Conservation (phyloP, 345 rosid genomes). For the Clarkia xantiana region DNA sequence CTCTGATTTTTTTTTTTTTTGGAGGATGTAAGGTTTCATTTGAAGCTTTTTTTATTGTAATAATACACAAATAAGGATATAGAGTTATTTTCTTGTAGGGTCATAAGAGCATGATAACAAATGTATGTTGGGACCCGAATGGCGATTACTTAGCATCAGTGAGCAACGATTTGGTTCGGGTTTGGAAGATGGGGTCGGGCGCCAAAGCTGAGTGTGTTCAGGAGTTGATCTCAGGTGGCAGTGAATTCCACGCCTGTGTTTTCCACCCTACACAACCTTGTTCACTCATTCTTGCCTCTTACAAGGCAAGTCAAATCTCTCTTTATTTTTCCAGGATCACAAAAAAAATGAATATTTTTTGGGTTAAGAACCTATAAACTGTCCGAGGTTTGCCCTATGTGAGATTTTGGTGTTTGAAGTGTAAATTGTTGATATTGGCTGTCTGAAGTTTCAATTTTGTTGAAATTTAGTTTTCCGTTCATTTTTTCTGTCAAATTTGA, state of each 20-base stretch:
- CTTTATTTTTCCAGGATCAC: neutral
- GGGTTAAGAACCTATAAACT: too few species aligned
- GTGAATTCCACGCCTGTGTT: constrained; percentile 27
- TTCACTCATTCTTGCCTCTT: constrained; percentile 39
- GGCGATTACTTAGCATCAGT: constrained; percentile 53
- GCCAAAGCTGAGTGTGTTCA: constrained; percentile 6
- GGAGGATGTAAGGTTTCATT: too few species aligned
- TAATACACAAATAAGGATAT: too few species aligned
- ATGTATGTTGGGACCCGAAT: constrained; percentile 46
- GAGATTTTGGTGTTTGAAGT: too few species aligned
- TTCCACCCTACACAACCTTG: constrained; percentile 26
- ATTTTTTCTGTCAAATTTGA: too few species aligned
- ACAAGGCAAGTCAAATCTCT: constrained; percentile 28
- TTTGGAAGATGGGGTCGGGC: constrained; percentile 40
- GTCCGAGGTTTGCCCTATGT: too few species aligned
- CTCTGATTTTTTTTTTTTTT: too few species aligned
- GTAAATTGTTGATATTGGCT: too few species aligned
- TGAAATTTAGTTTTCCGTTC: too few species aligned
- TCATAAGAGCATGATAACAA: constrained; percentile 31
- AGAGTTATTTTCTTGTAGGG: constrained; percentile 32
- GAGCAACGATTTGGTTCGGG: constrained; percentile 49
- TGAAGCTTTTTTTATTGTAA: too few species aligned
- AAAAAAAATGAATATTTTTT: neutral
- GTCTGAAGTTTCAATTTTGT: too few species aligned
- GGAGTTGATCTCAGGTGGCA: constrained; percentile 2